Evolutionary conservation across 306 rosid genomes (phyloP), one percentile per base, ranked within the genome.

Genomic region (Fragaria vesca): DNA sequence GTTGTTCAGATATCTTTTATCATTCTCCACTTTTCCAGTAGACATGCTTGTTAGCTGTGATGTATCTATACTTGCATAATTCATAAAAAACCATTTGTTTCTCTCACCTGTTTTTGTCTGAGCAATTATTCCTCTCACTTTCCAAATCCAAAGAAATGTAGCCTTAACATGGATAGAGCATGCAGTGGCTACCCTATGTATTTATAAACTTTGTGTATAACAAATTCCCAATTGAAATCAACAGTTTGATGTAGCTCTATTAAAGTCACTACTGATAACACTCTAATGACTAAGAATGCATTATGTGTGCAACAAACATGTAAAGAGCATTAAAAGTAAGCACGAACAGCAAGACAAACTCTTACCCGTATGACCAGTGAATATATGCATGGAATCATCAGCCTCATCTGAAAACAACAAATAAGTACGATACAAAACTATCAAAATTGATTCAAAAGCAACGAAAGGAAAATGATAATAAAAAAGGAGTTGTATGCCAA

Each of bases 341-440:
- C 21, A 15, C 38, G 16, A 21, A 24, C 38, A 40, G 18, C 11
- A 75, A 46, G 13, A 0, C 30, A 28, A 62, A 3, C 60, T 45
- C 61, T 83, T 80, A 94, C 98, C 97, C 0, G 73, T 83, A 78
- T 95, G 98, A 36, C 96, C 97, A 5, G 96, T 91, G 82, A 93
- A 95, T 43, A 66, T 86, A 80, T 95, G 97, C 50, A 85, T 51
- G 18, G 94, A 88, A 82, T 92, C 94, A 83, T 91, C 95, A 11
- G 54, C 76, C 76, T 85, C 97, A 70, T 90, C 98, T 89, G 91
- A 66, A 89, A 68, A 48, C 3, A 82, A 28, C 45, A 62, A 32
- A 69, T 61, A 36, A 58, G 30, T 15, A 75, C 17, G 52, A 69
- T 13, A 69, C 74, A 58, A 71, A 63, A 34, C 69, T 36, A 67